These are phyloP conservation scores for Goniomonas avonlea DNA, from an alignment of 78 protist genomes.

Conservation along the genomic window DNA sequence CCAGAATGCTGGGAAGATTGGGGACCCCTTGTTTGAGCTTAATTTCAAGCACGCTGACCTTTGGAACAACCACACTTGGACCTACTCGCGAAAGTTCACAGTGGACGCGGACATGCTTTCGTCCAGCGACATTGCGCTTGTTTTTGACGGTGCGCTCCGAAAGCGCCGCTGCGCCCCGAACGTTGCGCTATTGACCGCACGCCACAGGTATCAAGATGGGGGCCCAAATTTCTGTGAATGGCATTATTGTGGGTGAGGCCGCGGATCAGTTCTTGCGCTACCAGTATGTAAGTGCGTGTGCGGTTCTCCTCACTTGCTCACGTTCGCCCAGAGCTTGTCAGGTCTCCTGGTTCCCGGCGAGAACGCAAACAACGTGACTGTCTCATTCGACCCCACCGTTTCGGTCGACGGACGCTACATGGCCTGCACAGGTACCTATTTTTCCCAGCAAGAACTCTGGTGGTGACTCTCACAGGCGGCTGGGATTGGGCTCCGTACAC, in stretches of 20 bases:
- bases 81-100: background rate
- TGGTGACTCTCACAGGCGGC: conserved; percentile 19
- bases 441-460: background rate
- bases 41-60: background rate
- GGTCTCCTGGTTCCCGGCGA: no score
- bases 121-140: background rate
- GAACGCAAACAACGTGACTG: background rate
- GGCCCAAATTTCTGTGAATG: background rate
- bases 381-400: background rate
- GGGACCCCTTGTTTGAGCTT: conserved; percentile 27
- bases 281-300: no score
- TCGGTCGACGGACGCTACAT: conserved; percentile 29
- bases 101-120: no score
- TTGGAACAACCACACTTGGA: conserved; percentile 22
- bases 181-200: no score
- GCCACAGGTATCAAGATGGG: conserved; percentile 41
- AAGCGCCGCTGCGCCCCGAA: no score
- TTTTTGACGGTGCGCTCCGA: conserved; percentile 38
- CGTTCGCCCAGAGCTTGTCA: no score
- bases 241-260: background rate
- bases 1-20: background rate
- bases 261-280: conserved; percentile 34
- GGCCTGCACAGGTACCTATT: no score
- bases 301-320: no score
- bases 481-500: conserved; percentile 57